Percentiles rank a stretch among this genome's conserved stretches.
These are phyloP conservation scores for Ulota crispa DNA, from an alignment of 225 moss, liverwort and hornwort genomes.

Conservation along the genomic window DNA sequence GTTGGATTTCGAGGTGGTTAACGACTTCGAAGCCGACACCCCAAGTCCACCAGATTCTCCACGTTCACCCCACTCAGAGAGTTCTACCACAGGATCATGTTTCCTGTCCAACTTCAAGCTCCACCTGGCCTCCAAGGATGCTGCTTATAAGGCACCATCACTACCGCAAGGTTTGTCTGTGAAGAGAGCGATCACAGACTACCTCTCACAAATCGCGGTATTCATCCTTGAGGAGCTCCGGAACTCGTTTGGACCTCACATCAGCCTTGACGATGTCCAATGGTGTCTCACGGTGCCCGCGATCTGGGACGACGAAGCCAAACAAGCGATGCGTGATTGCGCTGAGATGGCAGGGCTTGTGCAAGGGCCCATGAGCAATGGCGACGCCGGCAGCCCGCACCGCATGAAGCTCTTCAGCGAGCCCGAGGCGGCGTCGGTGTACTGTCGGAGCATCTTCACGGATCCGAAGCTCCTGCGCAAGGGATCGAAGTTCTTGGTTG, in stretches of 20 bases:
- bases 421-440: constrained; percentile 44
- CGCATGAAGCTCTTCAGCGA: constrained; percentile 39
- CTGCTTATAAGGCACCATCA: background rate
- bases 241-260: background rate
- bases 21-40: background rate
- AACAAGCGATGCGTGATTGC: constrained; percentile 4
- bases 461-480: background rate
- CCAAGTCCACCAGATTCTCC: rapidly evolving
- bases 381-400: constrained; percentile 31
- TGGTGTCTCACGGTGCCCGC: constrained; percentile 53
- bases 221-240: constrained; percentile 11
- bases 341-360: constrained; percentile 38
- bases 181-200: background rate
- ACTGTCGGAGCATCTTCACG: constrained; percentile 8
- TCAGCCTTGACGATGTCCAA: constrained; percentile 26
- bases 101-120: background rate
- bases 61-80: background rate
- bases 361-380: constrained; percentile 5
- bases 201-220: background rate
- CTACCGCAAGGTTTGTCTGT: background rate
- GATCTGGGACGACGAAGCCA: constrained; percentile 29
- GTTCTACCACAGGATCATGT: background rate
- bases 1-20: background rate
- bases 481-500: constrained; percentile 53
- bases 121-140: background rate